phyloP scores from a whole-genome alignment of 768 basidiomycete genomes.

The Collybia nuda region DNA sequence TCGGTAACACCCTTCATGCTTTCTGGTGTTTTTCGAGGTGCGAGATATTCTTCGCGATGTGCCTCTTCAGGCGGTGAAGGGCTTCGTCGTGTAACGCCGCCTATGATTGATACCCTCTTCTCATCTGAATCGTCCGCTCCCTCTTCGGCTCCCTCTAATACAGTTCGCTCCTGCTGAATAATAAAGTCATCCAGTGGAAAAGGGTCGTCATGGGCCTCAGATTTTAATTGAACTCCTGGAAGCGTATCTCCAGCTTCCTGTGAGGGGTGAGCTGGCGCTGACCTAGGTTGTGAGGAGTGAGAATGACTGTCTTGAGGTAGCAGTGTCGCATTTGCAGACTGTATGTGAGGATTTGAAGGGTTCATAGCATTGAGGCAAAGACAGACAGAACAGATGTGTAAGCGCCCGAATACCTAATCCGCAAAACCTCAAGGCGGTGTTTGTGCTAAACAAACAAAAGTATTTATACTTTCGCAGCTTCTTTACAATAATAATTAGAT shows the following conservation, averaged over 20 bases:
- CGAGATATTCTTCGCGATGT: neutral
- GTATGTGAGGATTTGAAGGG: constrained; percentile 8
- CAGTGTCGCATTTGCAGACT: neutral
- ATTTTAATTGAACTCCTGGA: neutral
- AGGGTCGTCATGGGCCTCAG: neutral
- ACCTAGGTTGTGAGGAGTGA: neutral
- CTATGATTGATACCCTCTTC: neutral
- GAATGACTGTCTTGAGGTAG: neutral
- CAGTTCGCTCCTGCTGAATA: constrained; percentile 21
- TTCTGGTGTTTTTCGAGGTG: neutral
- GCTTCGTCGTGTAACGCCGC: neutral
- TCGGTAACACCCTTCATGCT: constrained; percentile 1
- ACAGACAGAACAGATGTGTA: neutral
- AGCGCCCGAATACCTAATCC: too few relatives aligned
- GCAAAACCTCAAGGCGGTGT: too few relatives aligned
- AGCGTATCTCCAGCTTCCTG: constrained; percentile 3
- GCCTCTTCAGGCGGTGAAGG: neutral
- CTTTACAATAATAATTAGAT: too few relatives aligned
- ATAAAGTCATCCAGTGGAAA: neutral
- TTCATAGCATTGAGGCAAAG: constrained; percentile 24
- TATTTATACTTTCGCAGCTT: too few relatives aligned
- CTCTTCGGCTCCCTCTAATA: constrained; percentile 20
- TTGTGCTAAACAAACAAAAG: too few relatives aligned
- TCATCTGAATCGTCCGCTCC: neutral
- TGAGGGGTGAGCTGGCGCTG: neutral